phyloP scores from a whole-genome alignment of 225 moss, liverwort and hornwort genomes.

The Pseudisothecium myosuroides region DNA sequence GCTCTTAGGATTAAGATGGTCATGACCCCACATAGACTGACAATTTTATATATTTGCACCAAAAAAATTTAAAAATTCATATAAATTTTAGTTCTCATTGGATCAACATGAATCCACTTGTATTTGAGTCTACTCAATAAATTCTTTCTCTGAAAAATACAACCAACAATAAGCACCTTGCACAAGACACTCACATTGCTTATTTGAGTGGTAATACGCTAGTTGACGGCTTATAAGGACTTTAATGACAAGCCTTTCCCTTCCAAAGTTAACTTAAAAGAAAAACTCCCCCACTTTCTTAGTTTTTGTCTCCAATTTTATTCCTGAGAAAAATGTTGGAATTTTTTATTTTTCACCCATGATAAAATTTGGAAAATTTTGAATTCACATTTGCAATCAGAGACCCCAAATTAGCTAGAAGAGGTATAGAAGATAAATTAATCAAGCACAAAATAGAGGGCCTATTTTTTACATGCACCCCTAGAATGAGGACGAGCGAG shows the following conservation, averaged over 20 bases:
- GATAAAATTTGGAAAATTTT: no score
- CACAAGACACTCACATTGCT: rapidly evolving
- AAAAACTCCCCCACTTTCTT: not conserved
- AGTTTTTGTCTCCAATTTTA: no score
- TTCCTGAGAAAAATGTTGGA: rapidly evolving
- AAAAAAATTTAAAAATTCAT: not conserved
- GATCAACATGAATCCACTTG: not conserved
- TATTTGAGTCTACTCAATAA: not conserved
- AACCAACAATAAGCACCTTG: no score
- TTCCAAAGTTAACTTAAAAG: not conserved
- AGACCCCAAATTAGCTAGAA: no score
- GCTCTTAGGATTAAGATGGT: no score
- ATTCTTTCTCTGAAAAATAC: not conserved
- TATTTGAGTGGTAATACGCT: not conserved
- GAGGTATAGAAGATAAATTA: no score
- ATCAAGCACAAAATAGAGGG: no score
- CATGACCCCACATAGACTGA: rapidly evolving
- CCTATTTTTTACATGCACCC: no score
- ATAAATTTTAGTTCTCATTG: not conserved
- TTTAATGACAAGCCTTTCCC: not conserved
- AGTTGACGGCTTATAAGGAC: not conserved
- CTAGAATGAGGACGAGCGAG: no score
- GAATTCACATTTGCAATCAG: no score
- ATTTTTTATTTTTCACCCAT: no score
- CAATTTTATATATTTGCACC: not conserved